Evolutionary conservation across 1,284 basidiomycete genomes (phyloP), one percentile per base, ranked within the genome.

Genomic region (Stygiomarasmius scandens): DNA sequence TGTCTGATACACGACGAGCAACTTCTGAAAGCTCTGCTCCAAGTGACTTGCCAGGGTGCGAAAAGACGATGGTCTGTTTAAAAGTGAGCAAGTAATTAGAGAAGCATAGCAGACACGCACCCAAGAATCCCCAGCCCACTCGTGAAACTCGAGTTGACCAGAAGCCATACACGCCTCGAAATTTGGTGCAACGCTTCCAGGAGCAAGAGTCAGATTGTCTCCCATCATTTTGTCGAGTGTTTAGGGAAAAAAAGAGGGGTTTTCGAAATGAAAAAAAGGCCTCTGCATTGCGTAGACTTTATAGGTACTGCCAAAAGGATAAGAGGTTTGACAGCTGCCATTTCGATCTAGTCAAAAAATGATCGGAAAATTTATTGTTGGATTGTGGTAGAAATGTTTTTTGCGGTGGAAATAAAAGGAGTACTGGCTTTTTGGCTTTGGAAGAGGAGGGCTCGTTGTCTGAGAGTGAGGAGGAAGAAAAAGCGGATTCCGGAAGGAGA

Each of bases 101-200:
- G n/a, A 51, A 64, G 56, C 51, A 66, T 62, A 10, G 65, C 61
- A 27, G 44, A 32, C n/a, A 62, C 74, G 29, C 71, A 92, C 92
- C 96, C 97, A 99, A 32, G 87, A 91, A 69, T 89, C 78, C 49
- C 87, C 91, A 67, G 94, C 87, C 86, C 88, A 98, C 45, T 97
- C 87, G 73, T 97, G 95, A 82, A 98, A 98, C 68, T 87, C 86
- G 77, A 94, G 89, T 34, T 72, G 73, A 2, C 92, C 92, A 52
- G 78, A 67, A 51, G 93, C 93, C 52, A 93, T 95, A 63, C 93
- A 75, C 52, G 93, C 94, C 71, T 90, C 80, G 64, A 93, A 93
- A 73, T 95, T 84, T 47, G 93, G 91, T 49, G 92, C 91, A 61
- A 78, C 87, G 73, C 77, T 87, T 74, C 90, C 90, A 67, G 91